Evolutionary conservation across 2,329 filamentous ascomycete genomes (phyloP).

Genomic region (Tolypocladium tropicale): DNA sequence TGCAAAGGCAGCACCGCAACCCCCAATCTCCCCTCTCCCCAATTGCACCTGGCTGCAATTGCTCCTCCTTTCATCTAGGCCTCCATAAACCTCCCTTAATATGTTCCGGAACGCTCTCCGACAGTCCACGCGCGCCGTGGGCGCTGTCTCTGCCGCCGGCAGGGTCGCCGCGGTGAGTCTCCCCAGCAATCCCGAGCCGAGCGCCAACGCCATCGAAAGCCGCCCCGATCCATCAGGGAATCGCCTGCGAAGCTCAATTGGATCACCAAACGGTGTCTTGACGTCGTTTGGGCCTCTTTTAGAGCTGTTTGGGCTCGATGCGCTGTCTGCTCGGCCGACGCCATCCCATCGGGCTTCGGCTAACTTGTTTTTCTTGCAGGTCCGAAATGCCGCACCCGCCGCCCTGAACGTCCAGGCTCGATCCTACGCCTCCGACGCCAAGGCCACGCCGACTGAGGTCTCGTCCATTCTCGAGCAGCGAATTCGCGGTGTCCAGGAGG

Average conservation of each 20-base stretch:
- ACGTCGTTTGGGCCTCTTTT: slow-evolving; percentile 17
- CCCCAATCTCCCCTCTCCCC: slow-evolving; percentile 50
- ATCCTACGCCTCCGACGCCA: slow-evolving; percentile 85
- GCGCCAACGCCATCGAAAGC: slow-evolving; percentile 35
- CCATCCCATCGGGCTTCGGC: slow-evolving; percentile 39
- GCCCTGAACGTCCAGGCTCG: slow-evolving; percentile 61
- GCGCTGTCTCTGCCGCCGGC: slow-evolving; percentile 84
- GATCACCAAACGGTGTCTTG: slow-evolving; percentile 8
- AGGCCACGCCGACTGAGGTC: slow-evolving; percentile 94
- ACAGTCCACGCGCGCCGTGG: slow-evolving; percentile 91
- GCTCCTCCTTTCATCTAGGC: slow-evolving; percentile 42
- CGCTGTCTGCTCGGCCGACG: slow-evolving; percentile 11
- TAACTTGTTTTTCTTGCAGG: slow-evolving; percentile 57
- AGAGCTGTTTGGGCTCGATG: slow-evolving; percentile 19
- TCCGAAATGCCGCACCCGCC: slow-evolving; percentile 76
- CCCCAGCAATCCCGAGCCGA: slow-evolving; percentile 27
- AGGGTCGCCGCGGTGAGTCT: slow-evolving; percentile 90
- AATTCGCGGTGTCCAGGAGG: slow-evolving; percentile 97
- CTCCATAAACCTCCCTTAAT: slow-evolving; percentile 41
- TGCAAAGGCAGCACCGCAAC: slow-evolving; percentile 38
- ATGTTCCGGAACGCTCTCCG: slow-evolving; percentile 99
- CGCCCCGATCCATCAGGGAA: slow-evolving; percentile 21
- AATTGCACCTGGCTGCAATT: slow-evolving; percentile 56
- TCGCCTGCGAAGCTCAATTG: slow-evolving; percentile 25
- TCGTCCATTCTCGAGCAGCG: slow-evolving; percentile 99